Evolutionary conservation across 2,329 filamentous ascomycete species (phyloP).

Genomic region (Colletotrichum siamense): DNA sequence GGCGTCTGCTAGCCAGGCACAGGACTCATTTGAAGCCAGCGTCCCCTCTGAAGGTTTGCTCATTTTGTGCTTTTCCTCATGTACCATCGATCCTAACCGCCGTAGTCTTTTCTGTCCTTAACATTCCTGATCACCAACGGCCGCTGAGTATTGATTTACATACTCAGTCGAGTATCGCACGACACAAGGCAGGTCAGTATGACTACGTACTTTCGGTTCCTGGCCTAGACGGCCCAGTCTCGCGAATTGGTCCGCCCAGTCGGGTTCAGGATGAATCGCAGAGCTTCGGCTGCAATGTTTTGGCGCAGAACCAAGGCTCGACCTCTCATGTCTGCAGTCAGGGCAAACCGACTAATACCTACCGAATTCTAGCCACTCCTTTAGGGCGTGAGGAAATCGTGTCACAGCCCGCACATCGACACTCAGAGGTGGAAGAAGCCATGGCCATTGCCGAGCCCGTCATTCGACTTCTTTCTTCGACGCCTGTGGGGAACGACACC

Average conservation of each 20-base stretch:
- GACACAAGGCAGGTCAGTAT: constrained; percentile 54
- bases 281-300: constrained; percentile 59
- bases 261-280: constrained; percentile 27
- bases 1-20: background rate
- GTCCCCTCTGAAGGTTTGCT: constrained; percentile 12
- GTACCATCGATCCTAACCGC: background rate
- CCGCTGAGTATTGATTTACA: background rate
- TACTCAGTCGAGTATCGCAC: constrained; percentile 30
- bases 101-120: background rate
- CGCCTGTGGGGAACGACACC: background rate
- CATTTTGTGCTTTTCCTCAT: background rate
- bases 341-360: constrained; percentile 36
- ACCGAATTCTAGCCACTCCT: constrained; percentile 56
- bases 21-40: constrained; percentile 8
- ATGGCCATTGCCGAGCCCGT: constrained; percentile 17
- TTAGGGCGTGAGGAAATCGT: constrained; percentile 28
- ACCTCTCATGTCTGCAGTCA: constrained; percentile 26
- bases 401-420: background rate
- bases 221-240: constrained; percentile 26
- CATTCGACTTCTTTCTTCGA: background rate
- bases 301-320: constrained; percentile 40
- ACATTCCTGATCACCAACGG: background rate
- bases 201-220: constrained; percentile 53
- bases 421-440: background rate
- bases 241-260: background rate